Percentiles rank a stretch among this genome's conserved stretches.
These are phyloP conservation scores for Luffa acutangula DNA, from an alignment of 306 rosid species.

Conservation along the genomic window DNA sequence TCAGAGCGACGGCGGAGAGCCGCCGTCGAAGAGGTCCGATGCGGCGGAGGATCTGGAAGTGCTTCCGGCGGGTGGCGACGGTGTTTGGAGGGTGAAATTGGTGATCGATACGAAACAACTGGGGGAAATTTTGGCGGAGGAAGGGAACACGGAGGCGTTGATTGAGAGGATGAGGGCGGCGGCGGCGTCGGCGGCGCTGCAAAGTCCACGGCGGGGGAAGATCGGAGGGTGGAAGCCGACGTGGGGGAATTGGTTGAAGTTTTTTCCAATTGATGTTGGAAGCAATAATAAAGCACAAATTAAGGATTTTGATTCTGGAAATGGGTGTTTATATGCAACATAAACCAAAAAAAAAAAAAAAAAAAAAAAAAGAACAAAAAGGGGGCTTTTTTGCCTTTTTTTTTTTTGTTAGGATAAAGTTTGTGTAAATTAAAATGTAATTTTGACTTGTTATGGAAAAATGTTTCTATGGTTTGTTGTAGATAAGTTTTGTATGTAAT, in stretches of 20 bases:
- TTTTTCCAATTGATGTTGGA: neutral
- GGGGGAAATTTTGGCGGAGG: constrained; percentile 50
- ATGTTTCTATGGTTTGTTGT: no score
- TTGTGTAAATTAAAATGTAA: no score
- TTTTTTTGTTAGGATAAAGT: no score
- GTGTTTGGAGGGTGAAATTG: constrained; percentile 58
- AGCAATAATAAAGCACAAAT: neutral
- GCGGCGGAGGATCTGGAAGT: constrained; percentile 26
- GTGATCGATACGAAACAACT: constrained; percentile 46
- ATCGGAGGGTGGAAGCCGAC: constrained; percentile 3
- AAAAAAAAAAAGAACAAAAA: neutral
- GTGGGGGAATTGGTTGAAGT: neutral
- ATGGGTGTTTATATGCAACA: neutral
- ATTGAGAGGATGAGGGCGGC: constrained; percentile 70
- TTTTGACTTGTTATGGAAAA: no score
- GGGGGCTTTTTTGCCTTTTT: neutral
- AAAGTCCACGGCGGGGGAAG: constrained; percentile 24
- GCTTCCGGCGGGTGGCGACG: constrained; percentile 39
- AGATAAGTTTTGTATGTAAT: no score
- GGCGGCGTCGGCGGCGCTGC: constrained; percentile 25
- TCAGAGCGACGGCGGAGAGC: neutral
- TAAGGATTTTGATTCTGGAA: neutral
- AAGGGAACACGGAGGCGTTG: constrained; percentile 48
- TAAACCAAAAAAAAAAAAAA: neutral
- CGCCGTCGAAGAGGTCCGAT: neutral